These are phyloP conservation scores for Stachybotrys echinatus DNA, from an alignment of 2,329 filamentous ascomycete species.

Conservation along the genomic window DNA sequence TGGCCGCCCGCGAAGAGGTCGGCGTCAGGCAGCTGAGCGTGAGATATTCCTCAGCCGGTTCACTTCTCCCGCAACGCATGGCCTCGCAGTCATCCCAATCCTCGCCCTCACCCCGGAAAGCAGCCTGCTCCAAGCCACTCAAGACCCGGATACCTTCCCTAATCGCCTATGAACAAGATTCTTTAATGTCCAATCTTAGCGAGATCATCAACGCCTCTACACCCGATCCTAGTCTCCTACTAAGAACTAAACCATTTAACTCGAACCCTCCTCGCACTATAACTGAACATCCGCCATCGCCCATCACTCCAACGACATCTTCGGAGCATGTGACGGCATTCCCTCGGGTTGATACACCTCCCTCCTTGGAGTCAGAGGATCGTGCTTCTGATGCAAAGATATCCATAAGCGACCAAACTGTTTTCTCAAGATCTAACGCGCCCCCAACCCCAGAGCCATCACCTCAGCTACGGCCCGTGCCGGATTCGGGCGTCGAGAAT, in stretches of 20 bases:
- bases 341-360: neutral
- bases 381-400: neutral
- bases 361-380: neutral
- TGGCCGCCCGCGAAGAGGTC: conserved; percentile 51
- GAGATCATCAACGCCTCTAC: conserved; percentile 8
- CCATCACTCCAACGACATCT: neutral
- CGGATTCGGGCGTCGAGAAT: conserved; percentile 7
- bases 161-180: conserved; percentile 11
- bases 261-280: neutral
- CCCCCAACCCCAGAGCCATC: conserved; percentile 27
- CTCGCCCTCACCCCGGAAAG: conserved; percentile 1
- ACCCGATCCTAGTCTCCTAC: neutral
- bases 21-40: conserved; percentile 20
- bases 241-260: neutral
- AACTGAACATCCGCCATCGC: neutral
- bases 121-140: neutral
- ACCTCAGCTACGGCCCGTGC: conserved; percentile 24
- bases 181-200: conserved; percentile 10
- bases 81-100: conserved; percentile 9
- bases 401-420: neutral
- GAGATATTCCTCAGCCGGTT: conserved; percentile 20
- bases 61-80: conserved; percentile 11
- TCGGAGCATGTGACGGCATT: neutral
- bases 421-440: neutral
- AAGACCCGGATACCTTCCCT: neutral